Conservation (phyloP, 208 protist genomes). For the Phytomonas sp. region DNA sequence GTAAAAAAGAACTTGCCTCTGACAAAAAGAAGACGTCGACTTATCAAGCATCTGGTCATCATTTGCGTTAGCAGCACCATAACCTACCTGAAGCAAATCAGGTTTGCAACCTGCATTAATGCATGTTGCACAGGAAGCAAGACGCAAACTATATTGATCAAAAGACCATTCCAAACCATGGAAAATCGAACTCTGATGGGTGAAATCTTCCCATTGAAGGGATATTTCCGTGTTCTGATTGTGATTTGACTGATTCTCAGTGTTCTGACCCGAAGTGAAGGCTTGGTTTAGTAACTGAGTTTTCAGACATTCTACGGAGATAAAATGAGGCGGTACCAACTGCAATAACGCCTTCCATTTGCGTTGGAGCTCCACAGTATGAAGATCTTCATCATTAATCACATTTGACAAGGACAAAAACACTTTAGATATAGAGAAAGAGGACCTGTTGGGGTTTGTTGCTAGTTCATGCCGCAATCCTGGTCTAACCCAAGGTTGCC, state of each 20-base stretch:
- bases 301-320: background rate
- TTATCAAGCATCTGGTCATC: background rate
- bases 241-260: background rate
- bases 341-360: background rate
- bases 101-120: conserved; percentile 1
- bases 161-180: background rate
- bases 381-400: background rate
- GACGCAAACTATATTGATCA: background rate
- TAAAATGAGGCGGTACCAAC: background rate
- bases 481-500: conserved; percentile 1
- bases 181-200: background rate
- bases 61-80: background rate
- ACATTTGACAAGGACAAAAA: background rate
- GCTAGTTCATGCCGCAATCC: background rate
- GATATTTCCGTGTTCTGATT: background rate
- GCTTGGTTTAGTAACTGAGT: background rate
- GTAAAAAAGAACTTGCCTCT: background rate
- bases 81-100: background rate
- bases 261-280: background rate
- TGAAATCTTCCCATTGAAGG: background rate
- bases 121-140: background rate
- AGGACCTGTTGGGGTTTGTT: background rate
- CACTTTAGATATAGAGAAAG: background rate
- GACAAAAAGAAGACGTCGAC: background rate
- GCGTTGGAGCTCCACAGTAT: background rate